Conservation (phyloP, 176 grass and related monocot genomes). For the Oryza nivara region DNA sequence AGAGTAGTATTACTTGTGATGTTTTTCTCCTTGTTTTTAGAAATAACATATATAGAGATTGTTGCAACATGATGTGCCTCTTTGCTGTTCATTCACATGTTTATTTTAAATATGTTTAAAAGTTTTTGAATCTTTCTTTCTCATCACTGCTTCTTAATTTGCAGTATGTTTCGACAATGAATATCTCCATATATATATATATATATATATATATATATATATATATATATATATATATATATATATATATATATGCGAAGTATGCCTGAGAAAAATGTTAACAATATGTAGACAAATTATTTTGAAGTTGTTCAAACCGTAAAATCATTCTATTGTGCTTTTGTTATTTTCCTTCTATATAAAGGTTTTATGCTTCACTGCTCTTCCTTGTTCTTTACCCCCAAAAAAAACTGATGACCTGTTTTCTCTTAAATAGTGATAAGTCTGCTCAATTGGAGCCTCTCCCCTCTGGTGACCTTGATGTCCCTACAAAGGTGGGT, state of each 20-base stretch:
- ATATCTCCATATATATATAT: no score
- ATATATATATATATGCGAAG: no score
- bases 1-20: background rate
- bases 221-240: no score
- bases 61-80: background rate
- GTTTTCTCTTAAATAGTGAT: slow-evolving; percentile 21
- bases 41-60: background rate
- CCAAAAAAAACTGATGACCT: background rate
- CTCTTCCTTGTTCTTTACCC: background rate
- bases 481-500: slow-evolving; percentile 23
- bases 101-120: background rate
- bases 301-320: background rate
- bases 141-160: no score
- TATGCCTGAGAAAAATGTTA: no score
- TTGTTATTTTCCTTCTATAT: background rate
- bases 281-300: no score
- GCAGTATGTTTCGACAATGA: no score
- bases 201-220: no score
- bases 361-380: background rate
- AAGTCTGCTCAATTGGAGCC: slow-evolving; percentile 4
- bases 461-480: slow-evolving; percentile 3
- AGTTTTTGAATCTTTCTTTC: background rate
- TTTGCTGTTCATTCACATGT: background rate
- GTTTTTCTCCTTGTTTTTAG: background rate
- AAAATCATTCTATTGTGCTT: background rate